Evolutionary conservation across 768 basidiomycete species (phyloP).

Genomic region (Stropharia rugosoannulata): DNA sequence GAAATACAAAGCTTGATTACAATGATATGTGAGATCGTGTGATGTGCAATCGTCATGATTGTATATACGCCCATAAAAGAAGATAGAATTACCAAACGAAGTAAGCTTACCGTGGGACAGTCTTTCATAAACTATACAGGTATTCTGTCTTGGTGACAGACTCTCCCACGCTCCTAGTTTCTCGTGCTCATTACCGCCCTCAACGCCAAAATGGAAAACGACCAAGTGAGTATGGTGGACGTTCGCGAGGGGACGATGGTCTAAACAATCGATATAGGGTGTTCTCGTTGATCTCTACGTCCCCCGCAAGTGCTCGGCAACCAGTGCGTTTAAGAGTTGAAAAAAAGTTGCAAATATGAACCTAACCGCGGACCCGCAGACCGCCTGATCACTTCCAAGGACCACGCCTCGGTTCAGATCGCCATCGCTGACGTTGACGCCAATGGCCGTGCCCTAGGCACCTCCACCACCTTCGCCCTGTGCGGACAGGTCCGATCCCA

Average conservation of each 20-base stretch:
- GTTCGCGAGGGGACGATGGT: conserved; percentile 3
- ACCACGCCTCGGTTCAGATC: conserved; percentile 98
- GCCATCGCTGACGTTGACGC: conserved; percentile 93
- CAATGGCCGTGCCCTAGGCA: conserved; percentile 74
- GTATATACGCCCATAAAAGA: no score
- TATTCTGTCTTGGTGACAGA: conserved; percentile 21
- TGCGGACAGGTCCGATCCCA: conserved; percentile 92
- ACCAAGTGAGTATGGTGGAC: conserved; percentile 56
- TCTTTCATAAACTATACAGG: no score
- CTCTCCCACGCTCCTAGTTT: conserved; percentile 34
- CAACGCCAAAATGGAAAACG: conserved; percentile 80
- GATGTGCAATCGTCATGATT: no score
- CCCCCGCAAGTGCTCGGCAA: conserved; percentile 98
- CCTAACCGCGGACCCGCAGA: conserved; percentile 45
- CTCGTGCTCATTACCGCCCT: conserved; percentile 21
- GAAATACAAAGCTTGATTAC: no score
- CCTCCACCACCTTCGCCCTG: conserved; percentile 90
- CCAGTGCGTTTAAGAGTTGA: conserved; percentile 63
- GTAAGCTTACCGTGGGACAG: no score
- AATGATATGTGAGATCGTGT: no score
- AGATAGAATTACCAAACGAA: no score
- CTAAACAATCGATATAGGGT: conserved; percentile 53
- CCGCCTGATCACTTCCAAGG: conserved; percentile 98
- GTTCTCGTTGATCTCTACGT: conserved; percentile 99
- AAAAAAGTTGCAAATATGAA: background rate